These are phyloP conservation scores for Dioscorea dumetorum DNA, from an alignment of 106 monocot species.

Conservation along the genomic window DNA sequence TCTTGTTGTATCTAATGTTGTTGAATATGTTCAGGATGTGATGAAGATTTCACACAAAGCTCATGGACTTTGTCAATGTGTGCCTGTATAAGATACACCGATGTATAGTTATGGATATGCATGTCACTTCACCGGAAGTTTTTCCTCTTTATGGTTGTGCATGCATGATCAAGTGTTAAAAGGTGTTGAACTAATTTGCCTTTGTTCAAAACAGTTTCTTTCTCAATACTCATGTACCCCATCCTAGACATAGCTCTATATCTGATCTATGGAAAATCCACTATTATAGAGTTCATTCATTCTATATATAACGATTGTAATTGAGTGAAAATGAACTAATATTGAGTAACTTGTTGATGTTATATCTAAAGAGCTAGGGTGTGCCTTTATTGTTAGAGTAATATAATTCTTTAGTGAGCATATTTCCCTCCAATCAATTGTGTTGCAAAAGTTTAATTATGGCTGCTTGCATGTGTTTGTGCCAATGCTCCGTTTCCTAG, in stretches of 20 bases:
- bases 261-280: conserved; percentile 3
- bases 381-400: conserved; percentile 22
- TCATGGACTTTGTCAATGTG: too few relatives aligned
- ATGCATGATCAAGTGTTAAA: conserved; percentile 69
- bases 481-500: conserved; percentile 4
- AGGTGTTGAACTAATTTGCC: conserved; percentile 41
- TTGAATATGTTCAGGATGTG: too few relatives aligned
- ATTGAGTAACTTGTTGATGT: conserved; percentile 63
- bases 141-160: conserved; percentile 55
- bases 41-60: too few relatives aligned
- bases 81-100: too few relatives aligned
- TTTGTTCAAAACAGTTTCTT: conserved; percentile 5
- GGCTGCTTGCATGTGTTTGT: conserved; percentile 16
- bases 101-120: conserved; percentile 44
- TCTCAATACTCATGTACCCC: too few relatives aligned
- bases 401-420: conserved; percentile 22
- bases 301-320: conserved; percentile 43
- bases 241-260: too few relatives aligned
- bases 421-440: too few relatives aligned
- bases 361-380: conserved; percentile 66
- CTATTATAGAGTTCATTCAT: conserved; percentile 52
- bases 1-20: too few relatives aligned
- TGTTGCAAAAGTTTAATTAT: too few relatives aligned
- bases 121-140: conserved; percentile 61
- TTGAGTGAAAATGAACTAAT: conserved; percentile 24